Conservation (phyloP, 441 rosid species). For the Theobroma grandiflorum region DNA sequence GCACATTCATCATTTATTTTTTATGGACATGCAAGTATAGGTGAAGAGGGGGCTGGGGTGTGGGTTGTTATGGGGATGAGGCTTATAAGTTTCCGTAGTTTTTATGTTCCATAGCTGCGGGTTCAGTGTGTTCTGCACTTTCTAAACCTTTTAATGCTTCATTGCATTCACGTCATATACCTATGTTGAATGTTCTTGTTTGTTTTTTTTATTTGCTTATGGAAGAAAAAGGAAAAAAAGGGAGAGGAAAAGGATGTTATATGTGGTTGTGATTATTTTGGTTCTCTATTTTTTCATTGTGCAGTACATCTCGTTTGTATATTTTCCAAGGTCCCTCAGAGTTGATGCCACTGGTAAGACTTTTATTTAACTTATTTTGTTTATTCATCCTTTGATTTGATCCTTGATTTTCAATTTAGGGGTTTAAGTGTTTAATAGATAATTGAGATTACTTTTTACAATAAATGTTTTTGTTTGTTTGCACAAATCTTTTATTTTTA, state of each 20-base stretch:
- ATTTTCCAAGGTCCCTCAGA: slow-evolving; percentile 93
- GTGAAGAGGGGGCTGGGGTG: not conserved
- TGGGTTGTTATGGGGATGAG: not conserved
- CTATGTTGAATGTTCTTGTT: not conserved
- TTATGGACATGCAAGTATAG: not conserved
- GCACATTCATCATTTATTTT: slow-evolving; percentile 7
- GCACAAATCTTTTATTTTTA: not conserved
- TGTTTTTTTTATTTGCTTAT: not conserved
- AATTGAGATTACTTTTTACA: not conserved
- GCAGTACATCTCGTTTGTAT: slow-evolving; percentile 85
- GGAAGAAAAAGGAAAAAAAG: not conserved
- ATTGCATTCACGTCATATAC: not conserved
- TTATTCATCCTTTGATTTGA: slow-evolving; percentile 8
- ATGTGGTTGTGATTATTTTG: slow-evolving; percentile 14
- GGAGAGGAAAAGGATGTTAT: not conserved
- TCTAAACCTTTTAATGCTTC: not conserved
- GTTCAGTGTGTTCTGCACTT: not conserved
- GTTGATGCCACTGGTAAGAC: slow-evolving; percentile 88
- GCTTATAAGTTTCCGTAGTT: not conserved
- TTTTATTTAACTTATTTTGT: slow-evolving; percentile 16
- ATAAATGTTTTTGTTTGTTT: not conserved
- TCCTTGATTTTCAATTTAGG: slow-evolving; percentile 14
- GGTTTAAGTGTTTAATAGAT: not conserved
- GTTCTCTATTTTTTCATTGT: slow-evolving; percentile 26
- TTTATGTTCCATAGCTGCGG: not conserved